A percentile compares a stretch with the other conserved stretches of the same genome.
Evolutionary conservation across 352 stramenopile genomes (phyloP).

Genomic region (Albugo candida): DNA sequence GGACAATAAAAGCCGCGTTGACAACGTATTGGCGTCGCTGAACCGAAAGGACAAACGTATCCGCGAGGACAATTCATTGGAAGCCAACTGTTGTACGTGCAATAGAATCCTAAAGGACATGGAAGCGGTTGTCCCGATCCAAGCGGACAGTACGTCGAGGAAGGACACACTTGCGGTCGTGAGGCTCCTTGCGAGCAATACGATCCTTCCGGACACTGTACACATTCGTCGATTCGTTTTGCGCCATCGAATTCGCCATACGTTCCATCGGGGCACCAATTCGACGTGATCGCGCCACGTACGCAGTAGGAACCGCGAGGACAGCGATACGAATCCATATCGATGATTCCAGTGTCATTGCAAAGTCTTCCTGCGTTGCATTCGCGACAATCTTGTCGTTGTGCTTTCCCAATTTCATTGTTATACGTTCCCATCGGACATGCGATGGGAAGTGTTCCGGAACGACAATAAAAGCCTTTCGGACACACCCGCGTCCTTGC

Average conservation of each 20-base stretch:
- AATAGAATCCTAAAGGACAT: conserved; percentile 56
- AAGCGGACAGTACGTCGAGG: conserved; percentile 33
- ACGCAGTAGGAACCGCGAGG: conserved; percentile 54
- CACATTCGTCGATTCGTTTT: conserved; percentile 20
- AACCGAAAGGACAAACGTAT: conserved; percentile 46
- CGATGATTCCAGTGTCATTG: conserved; percentile 37
- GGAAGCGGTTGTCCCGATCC: conserved; percentile 22
- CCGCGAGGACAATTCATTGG: conserved; percentile 40
- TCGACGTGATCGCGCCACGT: conserved; percentile 14
- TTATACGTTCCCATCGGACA: conserved; percentile 54
- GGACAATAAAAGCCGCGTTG: conserved; percentile 56
- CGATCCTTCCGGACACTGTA: conserved; percentile 29
- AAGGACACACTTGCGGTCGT: conserved; percentile 26
- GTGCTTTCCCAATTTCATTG: conserved; percentile 12
- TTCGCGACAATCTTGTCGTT: conserved; percentile 27
- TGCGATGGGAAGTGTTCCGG: conserved; percentile 18
- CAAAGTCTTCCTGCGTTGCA: conserved; percentile 60
- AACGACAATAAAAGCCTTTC: conserved; percentile 30
- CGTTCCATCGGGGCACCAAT: conserved; percentile 23
- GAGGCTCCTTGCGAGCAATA: conserved; percentile 27
- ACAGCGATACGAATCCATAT: conserved; percentile 39
- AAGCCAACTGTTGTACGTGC: conserved; percentile 40
- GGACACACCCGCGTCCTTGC: conserved; percentile 41
- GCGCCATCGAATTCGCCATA: conserved; percentile 20
- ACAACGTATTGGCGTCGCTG: conserved; percentile 19